phyloP scores from a whole-genome alignment of 2,329 filamentous ascomycete species.

The Acrodontium crateriforme region DNA sequence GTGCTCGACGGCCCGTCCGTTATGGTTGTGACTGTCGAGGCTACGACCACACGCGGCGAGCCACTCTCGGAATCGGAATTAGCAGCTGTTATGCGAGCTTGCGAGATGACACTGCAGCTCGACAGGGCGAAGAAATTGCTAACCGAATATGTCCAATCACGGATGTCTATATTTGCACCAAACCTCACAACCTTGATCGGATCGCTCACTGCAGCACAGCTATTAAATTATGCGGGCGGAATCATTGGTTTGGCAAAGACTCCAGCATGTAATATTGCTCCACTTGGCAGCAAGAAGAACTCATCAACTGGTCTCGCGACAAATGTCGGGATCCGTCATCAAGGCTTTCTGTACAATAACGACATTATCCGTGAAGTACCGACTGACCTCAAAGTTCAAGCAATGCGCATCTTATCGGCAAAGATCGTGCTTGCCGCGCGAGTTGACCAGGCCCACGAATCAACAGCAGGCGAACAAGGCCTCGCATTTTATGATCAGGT shows the following conservation, averaged over 20 bases:
- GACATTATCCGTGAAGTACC: conserved; percentile 77
- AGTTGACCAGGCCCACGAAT: conserved; percentile 73
- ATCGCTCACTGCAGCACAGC: conserved; percentile 81
- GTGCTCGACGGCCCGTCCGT: conserved; percentile 79
- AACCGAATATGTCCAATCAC: conserved; percentile 88
- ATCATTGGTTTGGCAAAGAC: conserved; percentile 80
- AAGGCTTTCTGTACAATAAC: conserved; percentile 87
- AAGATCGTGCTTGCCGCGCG: conserved; percentile 91
- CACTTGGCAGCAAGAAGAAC: conserved; percentile 80
- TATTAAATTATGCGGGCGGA: conserved; percentile 90
- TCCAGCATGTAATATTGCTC: conserved; percentile 81
- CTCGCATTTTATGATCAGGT: conserved; percentile 71
- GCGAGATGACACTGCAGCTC: conserved; percentile 75
- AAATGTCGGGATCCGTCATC: conserved; percentile 78
- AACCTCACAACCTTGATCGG: conserved; percentile 86
- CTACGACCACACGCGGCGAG: conserved; percentile 72
- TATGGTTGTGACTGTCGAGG: conserved; percentile 94
- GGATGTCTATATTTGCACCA: conserved; percentile 91
- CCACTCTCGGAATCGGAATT: conserved; percentile 66
- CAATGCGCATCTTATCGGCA: conserved; percentile 84
- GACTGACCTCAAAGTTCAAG: conserved; percentile 77
- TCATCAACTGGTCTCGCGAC: conserved; percentile 67
- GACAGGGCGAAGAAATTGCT: conserved; percentile 76
- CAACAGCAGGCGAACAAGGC: conserved; percentile 68
- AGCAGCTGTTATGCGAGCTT: conserved; percentile 59